Conservation (phyloP, 2,329 filamentous ascomycete genomes). For the Cercospora zeina region DNA sequence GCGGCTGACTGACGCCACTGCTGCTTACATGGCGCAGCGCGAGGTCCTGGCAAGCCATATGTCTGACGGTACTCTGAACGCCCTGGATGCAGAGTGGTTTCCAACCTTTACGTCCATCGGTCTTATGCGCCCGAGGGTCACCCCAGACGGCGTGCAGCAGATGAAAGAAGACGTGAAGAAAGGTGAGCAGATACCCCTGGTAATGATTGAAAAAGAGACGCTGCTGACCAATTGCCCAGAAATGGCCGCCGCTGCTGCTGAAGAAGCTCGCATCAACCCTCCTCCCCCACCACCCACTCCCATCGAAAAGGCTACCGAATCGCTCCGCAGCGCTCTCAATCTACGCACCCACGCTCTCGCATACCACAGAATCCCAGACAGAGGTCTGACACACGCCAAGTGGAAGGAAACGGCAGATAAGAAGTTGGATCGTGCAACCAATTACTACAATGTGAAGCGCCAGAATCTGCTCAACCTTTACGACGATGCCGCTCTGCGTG, state of each 20-base stretch:
- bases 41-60: slow-evolving; percentile 23
- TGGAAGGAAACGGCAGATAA: slow-evolving; percentile 19
- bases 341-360: slow-evolving; percentile 17
- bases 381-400: slow-evolving; percentile 15
- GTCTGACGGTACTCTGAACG: slow-evolving; percentile 27
- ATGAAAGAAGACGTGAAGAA: slow-evolving; percentile 1
- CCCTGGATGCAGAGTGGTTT: slow-evolving; percentile 26
- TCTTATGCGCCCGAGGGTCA: slow-evolving; percentile 15
- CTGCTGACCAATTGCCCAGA: not conserved
- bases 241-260: not conserved
- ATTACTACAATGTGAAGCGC: slow-evolving; percentile 28
- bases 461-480: slow-evolving; percentile 13
- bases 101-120: slow-evolving; percentile 19
- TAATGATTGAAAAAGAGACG: not conserved
- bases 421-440: slow-evolving; percentile 25
- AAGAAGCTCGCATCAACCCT: not conserved
- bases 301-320: slow-evolving; percentile 17
- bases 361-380: slow-evolving; percentile 17
- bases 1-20: slow-evolving; percentile 18
- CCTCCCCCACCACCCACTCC: not conserved
- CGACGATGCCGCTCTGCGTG: slow-evolving; percentile 2
- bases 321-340: slow-evolving; percentile 12
- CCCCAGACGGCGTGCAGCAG: slow-evolving; percentile 14
- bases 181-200: not conserved
- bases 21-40: slow-evolving; percentile 25